A percentile compares a stretch with the other conserved stretches of the same genome.
phyloP scores from a whole-genome alignment of 148 eudicot species.

The Chenopodium suecicum region DNA sequence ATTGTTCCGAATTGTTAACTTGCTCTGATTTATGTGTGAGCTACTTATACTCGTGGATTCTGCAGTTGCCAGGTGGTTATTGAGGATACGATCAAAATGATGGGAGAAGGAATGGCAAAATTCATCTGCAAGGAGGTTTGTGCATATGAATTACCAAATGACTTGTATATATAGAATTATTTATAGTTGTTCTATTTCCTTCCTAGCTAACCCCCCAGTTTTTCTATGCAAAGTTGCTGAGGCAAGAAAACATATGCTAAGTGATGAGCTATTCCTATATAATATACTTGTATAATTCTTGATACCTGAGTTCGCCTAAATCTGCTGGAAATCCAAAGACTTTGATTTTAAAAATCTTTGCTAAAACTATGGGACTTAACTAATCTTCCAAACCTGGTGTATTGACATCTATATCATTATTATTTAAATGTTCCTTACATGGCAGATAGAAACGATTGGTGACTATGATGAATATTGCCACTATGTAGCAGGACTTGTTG shows the following conservation, averaged over 20 bases:
- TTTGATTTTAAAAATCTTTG: neutral
- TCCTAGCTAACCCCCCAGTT: neutral
- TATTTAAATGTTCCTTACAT: neutral
- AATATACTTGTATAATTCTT: too few relatives aligned
- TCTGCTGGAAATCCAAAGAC: neutral
- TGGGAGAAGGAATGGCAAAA: conserved; percentile 98
- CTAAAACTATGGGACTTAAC: neutral
- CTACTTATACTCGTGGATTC: conserved; percentile 1
- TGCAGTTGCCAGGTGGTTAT: conserved; percentile 81
- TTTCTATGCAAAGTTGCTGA: too few relatives aligned
- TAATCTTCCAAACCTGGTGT: neutral
- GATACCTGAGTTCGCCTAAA: neutral
- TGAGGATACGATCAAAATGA: conserved; percentile 75
- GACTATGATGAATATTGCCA: conserved; percentile 96
- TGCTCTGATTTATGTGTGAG: neutral
- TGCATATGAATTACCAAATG: neutral
- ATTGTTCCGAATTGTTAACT: neutral
- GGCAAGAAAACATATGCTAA: too few relatives aligned
- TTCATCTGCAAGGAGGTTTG: conserved; percentile 88
- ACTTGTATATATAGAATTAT: neutral
- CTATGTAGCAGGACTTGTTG: conserved; percentile 90
- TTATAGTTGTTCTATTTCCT: neutral
- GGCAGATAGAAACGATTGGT: conserved; percentile 80
- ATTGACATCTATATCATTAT: neutral
- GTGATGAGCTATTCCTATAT: too few relatives aligned